phyloP scores from a whole-genome alignment of 495 filamentous ascomycete species.

The Penicillium steckii region DNA sequence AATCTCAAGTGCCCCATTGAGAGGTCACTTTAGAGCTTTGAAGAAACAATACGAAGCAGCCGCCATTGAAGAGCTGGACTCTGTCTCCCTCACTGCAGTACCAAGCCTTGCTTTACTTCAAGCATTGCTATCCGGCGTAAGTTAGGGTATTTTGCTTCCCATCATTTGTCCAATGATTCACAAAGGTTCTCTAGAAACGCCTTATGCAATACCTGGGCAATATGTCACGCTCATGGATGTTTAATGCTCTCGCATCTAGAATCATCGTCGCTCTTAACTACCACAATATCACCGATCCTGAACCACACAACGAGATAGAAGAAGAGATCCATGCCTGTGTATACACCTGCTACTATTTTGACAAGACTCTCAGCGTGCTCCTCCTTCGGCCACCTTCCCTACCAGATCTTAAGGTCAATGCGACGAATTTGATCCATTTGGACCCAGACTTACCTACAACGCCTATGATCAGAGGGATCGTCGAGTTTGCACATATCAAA shows the following conservation, averaged over 20 bases:
- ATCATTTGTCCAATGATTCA: background rate
- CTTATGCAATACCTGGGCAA: slow-evolving; percentile 29
- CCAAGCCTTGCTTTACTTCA: slow-evolving; percentile 29
- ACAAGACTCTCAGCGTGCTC: slow-evolving; percentile 36
- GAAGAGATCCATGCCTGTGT: slow-evolving; percentile 27
- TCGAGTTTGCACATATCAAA: slow-evolving; percentile 27
- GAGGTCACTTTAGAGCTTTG: slow-evolving; percentile 18
- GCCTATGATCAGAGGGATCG: slow-evolving; percentile 21
- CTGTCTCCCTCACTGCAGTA: slow-evolving; percentile 18
- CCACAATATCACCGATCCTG: slow-evolving; percentile 22
- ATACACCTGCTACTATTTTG: slow-evolving; percentile 34
- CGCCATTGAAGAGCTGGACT: slow-evolving; percentile 21
- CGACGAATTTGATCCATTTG: slow-evolving; percentile 21
- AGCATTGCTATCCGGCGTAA: slow-evolving; percentile 27
- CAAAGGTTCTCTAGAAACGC: slow-evolving; percentile 14
- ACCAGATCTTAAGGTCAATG: slow-evolving; percentile 27
- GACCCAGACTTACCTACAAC: slow-evolving; percentile 24
- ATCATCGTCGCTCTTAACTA: slow-evolving; percentile 30
- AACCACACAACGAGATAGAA: slow-evolving; percentile 19
- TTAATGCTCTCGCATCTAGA: slow-evolving; percentile 22
- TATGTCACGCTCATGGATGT: slow-evolving; percentile 29
- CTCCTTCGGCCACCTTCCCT: slow-evolving; percentile 34
- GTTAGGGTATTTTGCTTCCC: background rate
- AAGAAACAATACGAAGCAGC: slow-evolving; percentile 25
- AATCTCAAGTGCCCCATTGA: slow-evolving; percentile 16